Conservation (phyloP, 1,284 basidiomycete species). For the Cutaneotrichosporon curvatum region DNA sequence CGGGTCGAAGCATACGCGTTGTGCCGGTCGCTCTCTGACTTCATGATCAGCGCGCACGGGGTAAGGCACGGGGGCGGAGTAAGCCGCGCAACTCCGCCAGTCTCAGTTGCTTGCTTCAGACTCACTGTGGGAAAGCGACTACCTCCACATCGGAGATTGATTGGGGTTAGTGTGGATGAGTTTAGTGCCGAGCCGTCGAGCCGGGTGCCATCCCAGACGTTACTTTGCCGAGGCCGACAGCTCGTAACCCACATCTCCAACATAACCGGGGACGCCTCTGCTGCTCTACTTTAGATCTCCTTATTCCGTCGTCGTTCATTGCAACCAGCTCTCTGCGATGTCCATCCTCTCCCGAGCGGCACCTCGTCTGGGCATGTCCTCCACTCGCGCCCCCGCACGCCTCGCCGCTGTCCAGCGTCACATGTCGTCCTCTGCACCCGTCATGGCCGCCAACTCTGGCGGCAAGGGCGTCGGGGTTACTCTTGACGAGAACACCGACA, state of each 20-base stretch:
- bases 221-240: not conserved
- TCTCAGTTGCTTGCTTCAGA: too few relatives aligned
- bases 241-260: not conserved
- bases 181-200: not conserved
- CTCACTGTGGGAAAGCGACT: too few relatives aligned
- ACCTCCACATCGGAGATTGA: too few relatives aligned
- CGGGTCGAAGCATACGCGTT: too few relatives aligned
- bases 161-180: too few relatives aligned
- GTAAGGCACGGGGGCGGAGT: too few relatives aligned
- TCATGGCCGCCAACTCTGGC: conserved; percentile 8
- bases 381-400: conserved; percentile 18
- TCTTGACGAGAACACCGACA: conserved; percentile 12
- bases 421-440: conserved; percentile 20
- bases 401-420: conserved; percentile 30
- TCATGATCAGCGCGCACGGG: too few relatives aligned
- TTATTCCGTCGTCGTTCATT: too few relatives aligned
- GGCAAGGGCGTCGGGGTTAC: conserved; percentile 3
- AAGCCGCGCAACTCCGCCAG: too few relatives aligned
- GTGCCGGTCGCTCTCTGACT: too few relatives aligned
- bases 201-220: not conserved
- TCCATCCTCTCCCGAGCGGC: conserved; percentile 19
- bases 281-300: too few relatives aligned
- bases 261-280: too few relatives aligned
- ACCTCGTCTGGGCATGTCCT: conserved; percentile 20
- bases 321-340: conserved; percentile 11